Conservation (phyloP, 2,329 filamentous ascomycete species). For the Lasiodiplodia hormozganensis region DNA sequence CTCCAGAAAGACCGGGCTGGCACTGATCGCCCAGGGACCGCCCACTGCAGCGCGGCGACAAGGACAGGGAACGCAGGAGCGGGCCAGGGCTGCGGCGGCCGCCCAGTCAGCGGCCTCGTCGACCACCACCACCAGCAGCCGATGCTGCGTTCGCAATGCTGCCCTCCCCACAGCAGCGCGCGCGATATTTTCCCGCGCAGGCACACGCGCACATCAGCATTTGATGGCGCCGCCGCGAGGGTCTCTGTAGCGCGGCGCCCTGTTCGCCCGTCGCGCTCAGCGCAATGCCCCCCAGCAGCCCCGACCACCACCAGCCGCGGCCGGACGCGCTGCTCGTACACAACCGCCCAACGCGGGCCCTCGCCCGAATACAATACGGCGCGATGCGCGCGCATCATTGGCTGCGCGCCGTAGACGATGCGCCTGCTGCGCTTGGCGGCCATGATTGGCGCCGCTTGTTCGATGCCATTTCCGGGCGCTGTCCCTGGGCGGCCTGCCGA, state of each 20-base stretch:
- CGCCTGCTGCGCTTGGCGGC: conserved; percentile 9
- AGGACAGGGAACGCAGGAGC: conserved; percentile 15
- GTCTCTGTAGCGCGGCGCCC: conserved; percentile 23
- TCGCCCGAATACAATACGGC: conserved; percentile 17
- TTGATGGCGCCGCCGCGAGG: conserved; percentile 21
- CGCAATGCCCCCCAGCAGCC: conserved; percentile 9
- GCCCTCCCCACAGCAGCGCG: conserved; percentile 17
- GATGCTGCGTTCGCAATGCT: not conserved
- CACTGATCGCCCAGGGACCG: conserved; percentile 24
- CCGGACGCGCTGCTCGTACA: conserved; percentile 14
- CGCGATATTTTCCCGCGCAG: conserved; percentile 20
- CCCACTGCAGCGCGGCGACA: conserved; percentile 6
- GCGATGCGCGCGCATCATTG: conserved; percentile 7
- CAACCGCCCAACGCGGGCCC: conserved; percentile 12
- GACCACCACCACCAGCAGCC: not conserved
- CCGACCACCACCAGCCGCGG: conserved; percentile 10
- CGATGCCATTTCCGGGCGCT: conserved; percentile 10
- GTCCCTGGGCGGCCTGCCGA: conserved; percentile 13
- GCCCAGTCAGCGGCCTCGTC: conserved; percentile 12
- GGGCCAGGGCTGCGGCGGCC: conserved; percentile 9
- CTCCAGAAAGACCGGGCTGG: conserved; percentile 23
- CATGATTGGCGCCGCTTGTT: conserved; percentile 1
- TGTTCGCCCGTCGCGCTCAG: conserved; percentile 5
- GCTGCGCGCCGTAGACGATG: conserved; percentile 8
- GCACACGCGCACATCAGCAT: conserved; percentile 26